Evolutionary conservation across 495 filamentous ascomycete genomes (phyloP), one percentile per base, ranked within the genome.

Genomic region (Penicillium paradoxum): DNA sequence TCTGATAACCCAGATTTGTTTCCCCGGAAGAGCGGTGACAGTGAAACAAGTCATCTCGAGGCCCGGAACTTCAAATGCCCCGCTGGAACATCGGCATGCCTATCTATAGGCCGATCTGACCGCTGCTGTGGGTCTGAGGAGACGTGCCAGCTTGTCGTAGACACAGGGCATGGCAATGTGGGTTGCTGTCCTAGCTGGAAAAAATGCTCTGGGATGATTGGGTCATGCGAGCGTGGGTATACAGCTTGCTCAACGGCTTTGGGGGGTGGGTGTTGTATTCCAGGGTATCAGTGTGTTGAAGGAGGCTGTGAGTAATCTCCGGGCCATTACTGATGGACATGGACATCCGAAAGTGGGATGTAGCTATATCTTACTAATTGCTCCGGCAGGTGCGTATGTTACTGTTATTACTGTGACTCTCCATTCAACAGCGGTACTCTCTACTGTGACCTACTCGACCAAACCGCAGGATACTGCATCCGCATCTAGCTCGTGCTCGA

Each of bases 241-340:
- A 79, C 79, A 11, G 74, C 77, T 19, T 98, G 93, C 62, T 74
- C 83, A 1, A 73, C 77, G 15, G 78, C 75, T 27, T 56, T 85
- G 14, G 91, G 91, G 4, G 91, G 91, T 1, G 92, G 91, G 1
- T 97, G 92, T 59, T 97, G 92, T 65, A 85, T 95, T 41, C 77
- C 86, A 1, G 88, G 87, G 1, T 96, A 85, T 62, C 76, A 78
- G 2, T 97, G 92, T 66, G 78, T 83, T n/a, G 78, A 79, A 22
- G 76, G 87, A 32, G 93, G 92, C 17, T 97, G 92, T 90, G 62
- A 80, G 83, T 79, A 21, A 38, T 53, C 6, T 24, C 18, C 36
- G 19, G 8, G n/a, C n/a, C n/a, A n/a, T n/a, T n/a, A n/a, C n/a
- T n/a, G n/a, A n/a, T n/a, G n/a, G n/a, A n/a, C n/a, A 4, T 38